Percentiles rank a stretch among this genome's conserved stretches.
Conservation (phyloP, 441 rosid species). For the Mallotus repandus region DNA sequence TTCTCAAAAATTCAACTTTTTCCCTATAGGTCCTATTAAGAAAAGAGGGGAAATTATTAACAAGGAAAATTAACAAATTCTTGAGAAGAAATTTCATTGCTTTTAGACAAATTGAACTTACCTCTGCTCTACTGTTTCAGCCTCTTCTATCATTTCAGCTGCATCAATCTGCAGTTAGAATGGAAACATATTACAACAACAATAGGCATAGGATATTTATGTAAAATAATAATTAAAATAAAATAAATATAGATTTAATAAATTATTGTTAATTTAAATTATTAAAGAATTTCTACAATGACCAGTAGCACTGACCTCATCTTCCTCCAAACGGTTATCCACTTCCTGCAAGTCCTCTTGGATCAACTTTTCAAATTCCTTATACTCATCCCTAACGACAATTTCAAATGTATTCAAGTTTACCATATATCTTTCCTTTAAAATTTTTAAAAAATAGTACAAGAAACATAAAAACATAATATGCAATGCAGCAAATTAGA, state of each 20-base stretch:
- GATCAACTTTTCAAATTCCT: slow-evolving; percentile 88
- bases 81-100: background rate
- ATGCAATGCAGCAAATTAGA: background rate
- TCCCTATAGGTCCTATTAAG: slow-evolving; percentile 48
- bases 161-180: slow-evolving; percentile 72
- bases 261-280: too few species aligned
- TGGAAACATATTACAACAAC: background rate
- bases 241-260: too few species aligned
- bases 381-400: slow-evolving; percentile 78
- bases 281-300: background rate
- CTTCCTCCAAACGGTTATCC: slow-evolving; percentile 91
- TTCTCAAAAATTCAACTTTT: slow-evolving; percentile 68
- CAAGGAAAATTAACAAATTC: background rate
- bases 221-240: too few species aligned
- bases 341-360: slow-evolving; percentile 87
- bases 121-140: slow-evolving; percentile 88
- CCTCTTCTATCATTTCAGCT: slow-evolving; percentile 87
- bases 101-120: slow-evolving; percentile 30
- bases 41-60: background rate
- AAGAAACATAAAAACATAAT: background rate
- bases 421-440: background rate
- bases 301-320: slow-evolving; percentile 55
- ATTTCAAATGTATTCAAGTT: slow-evolving; percentile 19
- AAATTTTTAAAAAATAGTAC: background rate
- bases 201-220: background rate